Evolutionary conservation across 202 grass and related monocot species (phyloP), one percentile per base, ranked within the genome.

Genomic region (Setaria italica): DNA sequence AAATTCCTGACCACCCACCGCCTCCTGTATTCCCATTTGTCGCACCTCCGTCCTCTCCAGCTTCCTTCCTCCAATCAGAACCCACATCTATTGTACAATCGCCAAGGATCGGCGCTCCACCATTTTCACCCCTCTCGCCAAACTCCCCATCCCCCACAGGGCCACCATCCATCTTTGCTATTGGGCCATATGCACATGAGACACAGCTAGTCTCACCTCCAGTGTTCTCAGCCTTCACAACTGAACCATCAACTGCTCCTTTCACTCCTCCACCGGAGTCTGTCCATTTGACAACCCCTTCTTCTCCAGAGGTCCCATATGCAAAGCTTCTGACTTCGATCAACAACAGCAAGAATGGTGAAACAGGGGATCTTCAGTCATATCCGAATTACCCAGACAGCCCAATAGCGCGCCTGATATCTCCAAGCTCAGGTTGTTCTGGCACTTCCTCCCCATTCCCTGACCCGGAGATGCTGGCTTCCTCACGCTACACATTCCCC

Each of bases 171-270:
- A 92, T 94, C 72, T 97, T 97, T 80, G 91, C 90, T 74, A 91
- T 84, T 70, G 95, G 95, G 45, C 95, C 95, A 14, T 97, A 97
- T 88, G 95, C 95, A 75, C 89, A 97, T 67, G 95, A 97, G 88
- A 97, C 95, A 79, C 95, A 97, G 53, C 77, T 95, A 77, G 95
- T 97, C 34, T 95, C 95, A 11, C 95, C 95, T 74, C 95, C 95
- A 10, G 86, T 85, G 41, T 97, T 97, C 82, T 97, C 95, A 0
- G 88, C 92, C 42, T 93, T 95, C 77, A 97, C 92, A 74, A 97
- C 95, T 69, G 95, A 97, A 84, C 95, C 95, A 56, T 97, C 95
- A 58, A 97, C 95, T 51, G 95, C 95, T 88, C 92, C 95, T 47
- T 89, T 93, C 80, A 97, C 95, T 69, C 95, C 95, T 62, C 95